Evolutionary conservation across 2,329 filamentous ascomycete species (phyloP).

Genomic region (Myotisia sp.): DNA sequence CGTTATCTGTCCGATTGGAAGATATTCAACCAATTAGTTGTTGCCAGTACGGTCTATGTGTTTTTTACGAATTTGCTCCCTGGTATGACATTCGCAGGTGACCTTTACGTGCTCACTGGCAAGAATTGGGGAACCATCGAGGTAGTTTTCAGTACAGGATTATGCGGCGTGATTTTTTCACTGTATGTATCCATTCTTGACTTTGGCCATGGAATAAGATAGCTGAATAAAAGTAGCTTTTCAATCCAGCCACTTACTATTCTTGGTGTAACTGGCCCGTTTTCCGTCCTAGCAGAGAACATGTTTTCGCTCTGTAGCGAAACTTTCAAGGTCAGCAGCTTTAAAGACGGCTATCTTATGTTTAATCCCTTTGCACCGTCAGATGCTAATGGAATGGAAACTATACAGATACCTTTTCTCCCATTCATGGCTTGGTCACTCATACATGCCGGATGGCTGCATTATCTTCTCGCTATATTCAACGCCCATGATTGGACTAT

Average conservation of each 20-base stretch:
- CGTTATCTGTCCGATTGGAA: constrained; percentile 42
- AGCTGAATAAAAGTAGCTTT: constrained; percentile 26
- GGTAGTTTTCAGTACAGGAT: constrained; percentile 50
- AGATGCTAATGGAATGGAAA: too few species aligned
- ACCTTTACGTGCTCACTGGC: constrained; percentile 48
- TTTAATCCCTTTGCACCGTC: not conserved
- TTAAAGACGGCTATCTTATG: not conserved
- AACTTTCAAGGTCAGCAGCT: constrained; percentile 37
- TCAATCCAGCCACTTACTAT: constrained; percentile 49
- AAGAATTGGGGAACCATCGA: constrained; percentile 53
- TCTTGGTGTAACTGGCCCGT: constrained; percentile 51
- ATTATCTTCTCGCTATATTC: constrained; percentile 48
- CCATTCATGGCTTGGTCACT: constrained; percentile 55
- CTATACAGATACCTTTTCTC: constrained; percentile 42
- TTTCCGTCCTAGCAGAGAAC: constrained; percentile 39
- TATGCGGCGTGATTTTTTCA: constrained; percentile 50
- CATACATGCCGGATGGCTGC: constrained; percentile 53
- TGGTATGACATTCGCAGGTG: constrained; percentile 53
- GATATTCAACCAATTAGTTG: constrained; percentile 48
- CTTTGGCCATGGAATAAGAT: too few species aligned
- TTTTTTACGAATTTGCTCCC: constrained; percentile 55
- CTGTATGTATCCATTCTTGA: constrained; percentile 30
- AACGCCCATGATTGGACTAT: constrained; percentile 59
- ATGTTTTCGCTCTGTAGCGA: constrained; percentile 46
- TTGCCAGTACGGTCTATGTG: constrained; percentile 50